phyloP scores from a whole-genome alignment of 768 basidiomycete genomes.

The Boletus edulis region DNA sequence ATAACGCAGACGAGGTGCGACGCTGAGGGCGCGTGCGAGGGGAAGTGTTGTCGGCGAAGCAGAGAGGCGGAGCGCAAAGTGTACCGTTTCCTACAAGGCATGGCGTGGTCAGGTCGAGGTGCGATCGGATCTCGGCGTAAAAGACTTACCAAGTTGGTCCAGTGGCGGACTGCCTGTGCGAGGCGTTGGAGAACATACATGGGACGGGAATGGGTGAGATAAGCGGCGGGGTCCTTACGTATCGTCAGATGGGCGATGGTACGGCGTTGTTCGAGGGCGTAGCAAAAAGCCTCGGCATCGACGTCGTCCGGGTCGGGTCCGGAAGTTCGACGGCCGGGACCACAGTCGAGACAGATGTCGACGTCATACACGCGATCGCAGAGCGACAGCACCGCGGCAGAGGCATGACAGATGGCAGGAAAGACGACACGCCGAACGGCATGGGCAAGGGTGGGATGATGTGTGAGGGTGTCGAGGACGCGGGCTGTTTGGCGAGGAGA shows the following conservation, averaged over 20 bases:
- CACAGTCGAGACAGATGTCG: constrained; percentile 34
- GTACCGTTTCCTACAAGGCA: constrained; percentile 44
- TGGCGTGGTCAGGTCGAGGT: constrained; percentile 4
- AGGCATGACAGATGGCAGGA: constrained; percentile 39
- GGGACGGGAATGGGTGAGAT: constrained; percentile 52
- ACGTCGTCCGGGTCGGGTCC: neutral
- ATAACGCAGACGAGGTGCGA: constrained; percentile 42
- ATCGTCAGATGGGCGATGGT: constrained; percentile 48
- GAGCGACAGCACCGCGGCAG: constrained; percentile 37
- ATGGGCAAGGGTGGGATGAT: constrained; percentile 36
- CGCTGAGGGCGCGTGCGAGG: constrained; percentile 38
- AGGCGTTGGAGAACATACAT: constrained; percentile 44
- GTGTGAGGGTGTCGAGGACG: constrained; percentile 37
- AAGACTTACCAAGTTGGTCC: constrained; percentile 48
- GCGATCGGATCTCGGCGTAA: neutral
- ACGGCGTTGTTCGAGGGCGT: constrained; percentile 37
- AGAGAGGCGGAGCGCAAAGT: constrained; percentile 56
- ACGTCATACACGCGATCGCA: constrained; percentile 37
- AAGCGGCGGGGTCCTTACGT: constrained; percentile 49
- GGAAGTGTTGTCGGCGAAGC: constrained; percentile 30
- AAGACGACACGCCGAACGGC: constrained; percentile 43
- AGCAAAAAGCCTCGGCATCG: constrained; percentile 38
- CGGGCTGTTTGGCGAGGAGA: constrained; percentile 37
- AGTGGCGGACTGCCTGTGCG: constrained; percentile 41
- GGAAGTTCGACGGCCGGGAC: neutral